Percentiles rank a stretch among this genome's conserved stretches.
phyloP scores from a whole-genome alignment of 352 stramenopile species.

The Globisporangium polare region DNA sequence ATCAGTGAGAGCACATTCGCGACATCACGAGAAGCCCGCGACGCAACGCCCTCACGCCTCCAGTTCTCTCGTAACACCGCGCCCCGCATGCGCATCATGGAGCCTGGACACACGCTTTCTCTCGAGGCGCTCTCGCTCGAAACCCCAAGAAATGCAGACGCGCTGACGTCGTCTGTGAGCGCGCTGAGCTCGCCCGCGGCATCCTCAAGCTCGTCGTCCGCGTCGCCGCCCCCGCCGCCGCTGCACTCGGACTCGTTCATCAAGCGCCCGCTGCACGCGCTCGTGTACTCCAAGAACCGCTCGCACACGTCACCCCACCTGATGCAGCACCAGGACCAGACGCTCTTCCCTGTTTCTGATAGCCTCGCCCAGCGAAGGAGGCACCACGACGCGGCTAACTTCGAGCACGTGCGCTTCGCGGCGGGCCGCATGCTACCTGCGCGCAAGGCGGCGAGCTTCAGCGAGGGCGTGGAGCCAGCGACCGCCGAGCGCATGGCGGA shows the following conservation, averaged over 20 bases:
- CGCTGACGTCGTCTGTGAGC: neutral
- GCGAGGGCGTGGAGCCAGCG: constrained; percentile 33
- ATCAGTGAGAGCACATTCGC: no score
- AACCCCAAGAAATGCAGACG: neutral
- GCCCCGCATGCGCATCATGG: neutral
- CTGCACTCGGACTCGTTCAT: constrained; percentile 10
- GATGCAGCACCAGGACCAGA: constrained; percentile 26
- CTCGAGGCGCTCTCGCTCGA: neutral
- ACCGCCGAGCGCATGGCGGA: constrained; percentile 28
- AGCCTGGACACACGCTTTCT: neutral
- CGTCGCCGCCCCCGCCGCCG: neutral
- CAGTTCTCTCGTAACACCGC: neutral
- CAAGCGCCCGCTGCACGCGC: constrained; percentile 33
- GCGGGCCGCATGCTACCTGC: constrained; percentile 16
- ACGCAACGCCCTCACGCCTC: neutral
- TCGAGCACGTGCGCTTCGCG: constrained; percentile 14
- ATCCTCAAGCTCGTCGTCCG: constrained; percentile 1
- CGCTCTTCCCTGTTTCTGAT: constrained; percentile 17
- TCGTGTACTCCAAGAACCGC: constrained; percentile 37
- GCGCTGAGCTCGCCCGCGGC: neutral
- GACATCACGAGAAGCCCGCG: no score
- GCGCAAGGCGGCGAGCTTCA: constrained; percentile 55
- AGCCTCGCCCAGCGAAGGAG: constrained; percentile 12
- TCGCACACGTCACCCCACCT: constrained; percentile 71
- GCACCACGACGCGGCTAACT: constrained; percentile 15